phyloP scores from a whole-genome alignment of 495 filamentous ascomycete genomes.

The Haplographium delicatum region DNA sequence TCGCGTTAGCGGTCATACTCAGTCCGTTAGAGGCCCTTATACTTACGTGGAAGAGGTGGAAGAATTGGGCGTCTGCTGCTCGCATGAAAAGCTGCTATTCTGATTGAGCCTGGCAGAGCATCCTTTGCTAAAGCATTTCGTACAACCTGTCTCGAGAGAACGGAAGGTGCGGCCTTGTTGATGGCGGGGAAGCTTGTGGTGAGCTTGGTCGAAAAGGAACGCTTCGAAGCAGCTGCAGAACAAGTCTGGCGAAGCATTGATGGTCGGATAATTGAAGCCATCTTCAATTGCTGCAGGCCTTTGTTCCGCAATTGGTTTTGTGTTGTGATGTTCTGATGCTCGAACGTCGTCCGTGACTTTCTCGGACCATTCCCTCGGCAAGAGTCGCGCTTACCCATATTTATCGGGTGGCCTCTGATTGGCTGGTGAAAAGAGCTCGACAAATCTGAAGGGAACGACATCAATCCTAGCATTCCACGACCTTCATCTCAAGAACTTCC shows the following conservation, averaged over 20 bases:
- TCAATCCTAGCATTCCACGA: slow-evolving; percentile 16
- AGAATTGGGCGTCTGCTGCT: slow-evolving; percentile 62
- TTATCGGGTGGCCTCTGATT: slow-evolving; percentile 18
- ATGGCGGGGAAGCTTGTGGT: slow-evolving; percentile 24
- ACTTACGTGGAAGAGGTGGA: slow-evolving; percentile 63
- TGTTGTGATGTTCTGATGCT: slow-evolving; percentile 9
- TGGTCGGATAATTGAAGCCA: slow-evolving; percentile 53
- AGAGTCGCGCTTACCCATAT: slow-evolving; percentile 16
- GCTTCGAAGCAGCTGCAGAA: slow-evolving; percentile 23
- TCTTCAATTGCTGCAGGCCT: slow-evolving; percentile 22
- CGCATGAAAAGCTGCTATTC: slow-evolving; percentile 66
- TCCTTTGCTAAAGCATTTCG: slow-evolving; percentile 31
- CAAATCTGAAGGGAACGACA: slow-evolving; percentile 20
- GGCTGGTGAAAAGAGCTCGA: slow-evolving; percentile 15
- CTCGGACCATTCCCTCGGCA: slow-evolving; percentile 16
- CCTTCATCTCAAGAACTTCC: slow-evolving; percentile 13
- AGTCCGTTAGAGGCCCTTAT: slow-evolving; percentile 20
- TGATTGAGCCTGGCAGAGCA: slow-evolving; percentile 30
- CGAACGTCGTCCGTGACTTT: slow-evolving; percentile 8
- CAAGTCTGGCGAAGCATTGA: slow-evolving; percentile 46
- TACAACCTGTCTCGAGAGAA: slow-evolving; percentile 25
- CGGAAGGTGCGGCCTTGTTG: slow-evolving; percentile 25
- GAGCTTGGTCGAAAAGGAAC: slow-evolving; percentile 24
- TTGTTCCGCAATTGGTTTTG: not conserved
- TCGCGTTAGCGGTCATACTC: slow-evolving; percentile 28